These are phyloP conservation scores for Rheum nobile DNA, from an alignment of 148 eudicot genomes.

Conservation along the genomic window DNA sequence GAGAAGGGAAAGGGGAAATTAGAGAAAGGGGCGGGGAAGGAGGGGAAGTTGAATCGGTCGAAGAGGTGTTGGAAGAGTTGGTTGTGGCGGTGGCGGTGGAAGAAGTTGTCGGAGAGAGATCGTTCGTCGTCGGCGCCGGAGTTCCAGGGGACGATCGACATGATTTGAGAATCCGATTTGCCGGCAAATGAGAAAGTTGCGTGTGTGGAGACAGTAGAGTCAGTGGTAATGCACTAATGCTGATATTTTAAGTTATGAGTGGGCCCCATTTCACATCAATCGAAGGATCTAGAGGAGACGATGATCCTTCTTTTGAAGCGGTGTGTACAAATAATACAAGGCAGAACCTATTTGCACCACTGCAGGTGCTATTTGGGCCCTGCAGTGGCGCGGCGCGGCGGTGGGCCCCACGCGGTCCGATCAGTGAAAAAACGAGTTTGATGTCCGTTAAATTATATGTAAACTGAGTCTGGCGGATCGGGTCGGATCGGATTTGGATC, in stretches of 20 bases:
- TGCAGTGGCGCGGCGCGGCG: too few species aligned
- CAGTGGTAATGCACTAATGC: too few species aligned
- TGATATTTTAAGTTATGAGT: neutral
- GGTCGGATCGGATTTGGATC: too few species aligned
- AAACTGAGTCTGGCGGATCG: too few species aligned
- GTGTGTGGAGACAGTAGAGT: too few species aligned
- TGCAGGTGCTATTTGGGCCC: too few species aligned
- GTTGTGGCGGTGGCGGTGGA: neutral
- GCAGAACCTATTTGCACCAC: too few species aligned
- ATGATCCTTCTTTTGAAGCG: neutral
- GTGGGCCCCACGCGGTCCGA: too few species aligned
- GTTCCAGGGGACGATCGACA: constrained; percentile 27
- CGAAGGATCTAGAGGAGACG: neutral
- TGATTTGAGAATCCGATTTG: neutral
- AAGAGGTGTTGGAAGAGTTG: constrained; percentile 14
- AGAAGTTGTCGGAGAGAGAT: constrained; percentile 17
- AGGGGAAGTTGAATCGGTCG: constrained; percentile 19
- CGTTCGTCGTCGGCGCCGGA: constrained; percentile 3
- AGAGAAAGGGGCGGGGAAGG: neutral
- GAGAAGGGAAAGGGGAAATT: constrained; percentile 10
- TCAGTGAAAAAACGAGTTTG: too few species aligned
- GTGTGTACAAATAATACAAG: too few species aligned
- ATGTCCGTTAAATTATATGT: too few species aligned
- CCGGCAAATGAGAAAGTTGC: neutral
- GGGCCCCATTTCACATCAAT: neutral